phyloP scores from a whole-genome alignment of 1,139 yeast genomes.

The Debaryomyces nepalensis region DNA sequence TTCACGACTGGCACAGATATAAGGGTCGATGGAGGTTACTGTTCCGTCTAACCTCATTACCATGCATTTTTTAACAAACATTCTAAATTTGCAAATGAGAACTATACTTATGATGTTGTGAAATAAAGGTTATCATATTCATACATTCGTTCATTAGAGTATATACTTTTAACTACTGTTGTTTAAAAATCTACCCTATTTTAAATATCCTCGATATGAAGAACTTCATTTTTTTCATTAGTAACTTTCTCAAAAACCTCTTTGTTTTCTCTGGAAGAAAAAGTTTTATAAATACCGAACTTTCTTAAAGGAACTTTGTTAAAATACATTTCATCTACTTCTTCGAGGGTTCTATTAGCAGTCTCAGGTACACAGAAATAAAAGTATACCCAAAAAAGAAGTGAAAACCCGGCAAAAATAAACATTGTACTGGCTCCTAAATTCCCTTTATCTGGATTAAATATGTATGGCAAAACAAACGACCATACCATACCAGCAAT shows the following conservation, averaged over 20 bases:
- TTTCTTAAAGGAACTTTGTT: constrained; percentile 14
- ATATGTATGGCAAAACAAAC: constrained; percentile 15
- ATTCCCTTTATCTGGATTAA: constrained; percentile 16
- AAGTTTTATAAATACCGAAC: constrained; percentile 16
- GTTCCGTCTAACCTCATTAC: too few species aligned
- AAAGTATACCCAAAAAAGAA: constrained; percentile 19
- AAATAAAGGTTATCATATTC: too few species aligned
- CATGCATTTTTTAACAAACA: too few species aligned
- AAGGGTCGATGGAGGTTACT: constrained; percentile 85
- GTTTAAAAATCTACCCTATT: not conserved
- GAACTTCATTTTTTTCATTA: not conserved
- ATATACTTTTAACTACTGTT: not conserved
- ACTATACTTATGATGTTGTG: too few species aligned
- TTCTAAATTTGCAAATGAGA: too few species aligned
- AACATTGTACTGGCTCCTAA: constrained; percentile 15
- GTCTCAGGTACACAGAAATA: constrained; percentile 21
- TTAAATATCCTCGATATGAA: constrained; percentile 5
- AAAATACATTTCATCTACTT: constrained; percentile 25
- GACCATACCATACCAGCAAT: constrained; percentile 10
- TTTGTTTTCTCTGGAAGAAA: constrained; percentile 3
- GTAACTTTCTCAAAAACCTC: constrained; percentile 3
- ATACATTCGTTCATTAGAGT: constrained; percentile 37
- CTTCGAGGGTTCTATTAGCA: constrained; percentile 22
- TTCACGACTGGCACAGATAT: constrained; percentile 85
- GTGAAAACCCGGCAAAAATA: constrained; percentile 16